Evolutionary conservation across 495 filamentous ascomycete species (phyloP), one percentile per base, ranked within the genome.

Genomic region (Penicillium desertorum): DNA sequence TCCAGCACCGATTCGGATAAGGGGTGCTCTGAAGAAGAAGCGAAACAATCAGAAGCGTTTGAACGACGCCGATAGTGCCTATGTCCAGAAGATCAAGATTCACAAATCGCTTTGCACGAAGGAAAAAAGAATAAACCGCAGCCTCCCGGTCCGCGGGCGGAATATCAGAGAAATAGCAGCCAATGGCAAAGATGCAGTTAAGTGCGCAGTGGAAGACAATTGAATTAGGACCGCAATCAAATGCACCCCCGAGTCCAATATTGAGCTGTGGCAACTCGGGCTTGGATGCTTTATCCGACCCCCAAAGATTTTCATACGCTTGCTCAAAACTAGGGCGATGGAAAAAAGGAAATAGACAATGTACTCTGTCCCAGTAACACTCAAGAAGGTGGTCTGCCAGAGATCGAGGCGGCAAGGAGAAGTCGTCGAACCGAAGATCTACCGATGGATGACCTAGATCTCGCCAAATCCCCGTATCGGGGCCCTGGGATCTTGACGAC

Each of bases 1-100:
- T 77, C 77, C 79, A 82, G 53, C 77, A 81, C 19, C 71, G 60
- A 25, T 63, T 71, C 3, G 78, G 73, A 52, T 79, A 78, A 1
- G 71, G 70, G 1, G 78, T 77, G 46, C 73, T 76, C 50, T 79
- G 78, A 3, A 81, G 69, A 45, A 74, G 70, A 5, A 79, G 56
- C 1, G 74, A 71, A 34, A 75, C 62, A 7, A 82, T 58, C 20
- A 82, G 55, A 10, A 82, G 64, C 3, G 73, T 68, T 49, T 82
- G 79, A 1, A 81, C 77, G 1, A 78, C 70, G 0, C 75, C 77
- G 12, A 80, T 61, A 1, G 72, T 76, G 22, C 66, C 59, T 46
- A 69, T 65, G 45, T 80, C 78, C 1, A 81, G 56, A 5, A 81
- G 56, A 47, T 80, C 75, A 55, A 80, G 64, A 27, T 73, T 67